Evolutionary conservation across 495 filamentous ascomycete species (phyloP), one percentile per base, ranked within the genome.

Genomic region (Daldinia bambusicola): DNA sequence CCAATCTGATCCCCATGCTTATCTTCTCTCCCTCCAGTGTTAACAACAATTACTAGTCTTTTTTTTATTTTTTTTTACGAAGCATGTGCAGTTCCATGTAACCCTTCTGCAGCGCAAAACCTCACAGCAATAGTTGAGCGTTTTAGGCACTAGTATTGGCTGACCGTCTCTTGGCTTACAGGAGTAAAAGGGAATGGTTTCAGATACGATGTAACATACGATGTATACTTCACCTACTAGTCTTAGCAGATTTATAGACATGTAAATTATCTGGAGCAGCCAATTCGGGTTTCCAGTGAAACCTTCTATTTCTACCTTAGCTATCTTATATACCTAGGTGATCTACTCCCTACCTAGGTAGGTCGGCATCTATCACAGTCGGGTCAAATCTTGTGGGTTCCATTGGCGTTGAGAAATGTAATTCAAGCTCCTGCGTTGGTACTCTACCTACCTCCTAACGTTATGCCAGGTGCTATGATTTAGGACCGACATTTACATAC

Each of bases 221-320:
- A n/a, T 5, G 40, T 18, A 45, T 45, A n/a, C 41, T 45, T 20
- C 41, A 20, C 41, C 20, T 45, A 45, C 41, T 45, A 45, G 41
- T 45, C 41, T 45, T 1, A 18, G 20, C 18, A 16, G 16, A 18
- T 20, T 45, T 45, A 45, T 20, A 45, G 16, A 45, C 26, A 26
- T 26, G 26, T 45, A 45, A n/a, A 22, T 38, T 37, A 6, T 38
- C 6, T 18, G 32, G 5, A 13, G 22, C 60, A 30, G 60, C 31
- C 58, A 41, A 68, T 57, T 63, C 43, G 41, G 66, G 14, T 14
- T 51, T n/a, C 20, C 16, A 63, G 51, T 69, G 52, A 52, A 34
- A 69, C 66, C 59, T 69, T 69, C 66, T 69, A 20, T 41, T 63
- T 58, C 40, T 16, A 58, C 43, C 43, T 22, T 48, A 48, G 43